A percentile compares a stretch with the other conserved stretches of the same genome.
Conservation (phyloP, 164 flowering plant genomes). For the Magnolia changhungtana region DNA sequence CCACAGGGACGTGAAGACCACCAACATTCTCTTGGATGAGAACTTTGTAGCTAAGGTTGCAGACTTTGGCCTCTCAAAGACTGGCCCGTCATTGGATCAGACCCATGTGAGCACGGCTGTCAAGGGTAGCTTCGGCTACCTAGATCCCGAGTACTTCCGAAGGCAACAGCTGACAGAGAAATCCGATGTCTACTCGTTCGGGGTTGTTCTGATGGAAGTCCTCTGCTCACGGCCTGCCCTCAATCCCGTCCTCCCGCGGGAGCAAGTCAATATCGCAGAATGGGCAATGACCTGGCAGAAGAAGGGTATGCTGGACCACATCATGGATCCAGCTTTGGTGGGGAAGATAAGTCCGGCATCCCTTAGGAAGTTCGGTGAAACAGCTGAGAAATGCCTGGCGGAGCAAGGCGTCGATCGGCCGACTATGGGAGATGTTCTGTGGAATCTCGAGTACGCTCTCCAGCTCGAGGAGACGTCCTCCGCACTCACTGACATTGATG, state of each 20-base stretch:
- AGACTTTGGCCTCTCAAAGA: slow-evolving; percentile 87
- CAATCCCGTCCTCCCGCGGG: slow-evolving; percentile 88
- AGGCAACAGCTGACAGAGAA: slow-evolving; percentile 90
- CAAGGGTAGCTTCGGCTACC: slow-evolving; percentile 93
- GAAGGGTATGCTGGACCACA: slow-evolving; percentile 84
- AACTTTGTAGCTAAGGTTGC: slow-evolving; percentile 86
- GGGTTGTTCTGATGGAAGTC: slow-evolving; percentile 91
- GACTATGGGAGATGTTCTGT: slow-evolving; percentile 90
- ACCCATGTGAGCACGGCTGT: slow-evolving; percentile 95
- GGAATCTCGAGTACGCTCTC: slow-evolving; percentile 92
- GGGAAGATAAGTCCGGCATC: slow-evolving; percentile 82
- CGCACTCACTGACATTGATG: slow-evolving; percentile 73
- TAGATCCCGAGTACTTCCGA: slow-evolving; percentile 92
- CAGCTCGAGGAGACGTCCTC: slow-evolving; percentile 83
- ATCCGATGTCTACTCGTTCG: slow-evolving; percentile 95
- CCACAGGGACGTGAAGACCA: slow-evolving; percentile 90
- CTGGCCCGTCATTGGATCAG: slow-evolving; percentile 87
- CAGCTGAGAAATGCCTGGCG: slow-evolving; percentile 91
- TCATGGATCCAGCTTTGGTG: slow-evolving; percentile 64
- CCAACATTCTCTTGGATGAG: slow-evolving; percentile 86
- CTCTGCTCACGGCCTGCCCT: slow-evolving; percentile 84
- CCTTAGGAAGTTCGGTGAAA: slow-evolving; percentile 84
- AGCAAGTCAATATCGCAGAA: slow-evolving; percentile 93
- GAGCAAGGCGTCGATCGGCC: slow-evolving; percentile 92
- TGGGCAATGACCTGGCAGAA: slow-evolving; percentile 97